phyloP scores from a whole-genome alignment of 192 early-diverging fungal species.

The Gryganskiella cystojenkinii region DNA sequence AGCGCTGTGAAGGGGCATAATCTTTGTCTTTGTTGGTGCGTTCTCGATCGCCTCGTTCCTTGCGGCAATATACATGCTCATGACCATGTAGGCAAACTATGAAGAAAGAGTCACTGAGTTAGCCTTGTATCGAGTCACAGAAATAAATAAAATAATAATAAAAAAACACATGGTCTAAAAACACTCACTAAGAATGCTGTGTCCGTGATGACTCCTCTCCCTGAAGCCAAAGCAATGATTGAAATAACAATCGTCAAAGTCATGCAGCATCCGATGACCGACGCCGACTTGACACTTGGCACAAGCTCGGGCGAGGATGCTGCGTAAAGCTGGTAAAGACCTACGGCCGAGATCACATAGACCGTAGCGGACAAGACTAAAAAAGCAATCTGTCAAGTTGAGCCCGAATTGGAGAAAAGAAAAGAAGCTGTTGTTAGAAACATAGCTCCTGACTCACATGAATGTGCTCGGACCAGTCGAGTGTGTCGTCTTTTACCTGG shows the following conservation, averaged over 20 bases:
- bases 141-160: neutral
- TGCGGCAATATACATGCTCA: constrained; percentile 53
- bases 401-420: neutral
- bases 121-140: neutral
- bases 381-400: constrained; percentile 51
- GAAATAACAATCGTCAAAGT: constrained; percentile 47
- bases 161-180: no score
- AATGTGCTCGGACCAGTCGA: neutral
- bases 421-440: neutral
- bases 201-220: constrained; percentile 45
- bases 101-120: no score
- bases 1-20: constrained; percentile 48
- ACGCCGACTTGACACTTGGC: constrained; percentile 44
- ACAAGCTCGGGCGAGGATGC: constrained; percentile 44
- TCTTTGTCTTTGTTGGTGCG: constrained; percentile 25
- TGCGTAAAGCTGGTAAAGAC: constrained; percentile 46
- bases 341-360: constrained; percentile 42
- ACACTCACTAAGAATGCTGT: constrained; percentile 40
- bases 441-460: neutral
- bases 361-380: constrained; percentile 40
- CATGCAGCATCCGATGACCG: constrained; percentile 51
- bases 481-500: constrained; percentile 22
- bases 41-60: constrained; percentile 50
- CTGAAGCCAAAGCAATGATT: constrained; percentile 39
- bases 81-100: constrained; percentile 51